phyloP scores from a whole-genome alignment of 495 filamentous ascomycete species.

The Friedmanniomyces simplex region DNA sequence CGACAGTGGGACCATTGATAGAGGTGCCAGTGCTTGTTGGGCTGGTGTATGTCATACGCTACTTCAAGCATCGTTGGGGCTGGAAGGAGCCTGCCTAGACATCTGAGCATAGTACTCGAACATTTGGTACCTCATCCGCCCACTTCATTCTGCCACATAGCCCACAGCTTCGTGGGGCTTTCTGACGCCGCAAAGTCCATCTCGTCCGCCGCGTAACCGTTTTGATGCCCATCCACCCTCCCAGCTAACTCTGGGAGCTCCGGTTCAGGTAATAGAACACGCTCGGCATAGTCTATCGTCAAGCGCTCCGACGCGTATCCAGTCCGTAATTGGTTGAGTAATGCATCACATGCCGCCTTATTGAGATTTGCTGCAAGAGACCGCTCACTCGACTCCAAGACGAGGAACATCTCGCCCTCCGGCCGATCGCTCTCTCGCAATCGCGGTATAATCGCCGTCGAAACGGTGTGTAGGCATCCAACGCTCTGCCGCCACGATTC shows the following conservation, averaged over 20 bases:
- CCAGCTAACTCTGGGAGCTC: constrained; percentile 1
- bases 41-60: constrained; percentile 69
- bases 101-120: background rate
- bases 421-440: background rate
- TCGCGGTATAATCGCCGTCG: constrained; percentile 6
- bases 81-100: constrained; percentile 38
- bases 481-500: constrained; percentile 8
- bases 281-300: constrained; percentile 9
- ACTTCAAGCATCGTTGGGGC: constrained; percentile 40
- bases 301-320: background rate
- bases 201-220: background rate
- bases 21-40: constrained; percentile 80
- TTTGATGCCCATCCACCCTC: background rate
- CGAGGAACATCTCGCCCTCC: background rate
- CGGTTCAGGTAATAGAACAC: constrained; percentile 6
- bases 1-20: constrained; percentile 82
- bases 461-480: constrained; percentile 3
- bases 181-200: background rate
- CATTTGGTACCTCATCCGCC: background rate
- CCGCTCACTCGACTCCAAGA: background rate
- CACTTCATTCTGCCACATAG: constrained; percentile 6
- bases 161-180: constrained; percentile 18
- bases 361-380: background rate
- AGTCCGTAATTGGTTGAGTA: background rate
- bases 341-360: constrained; percentile 3